Evolutionary conservation across 495 filamentous ascomycete species (phyloP).

Genomic region (Rostrohypoxylon terebratum): DNA sequence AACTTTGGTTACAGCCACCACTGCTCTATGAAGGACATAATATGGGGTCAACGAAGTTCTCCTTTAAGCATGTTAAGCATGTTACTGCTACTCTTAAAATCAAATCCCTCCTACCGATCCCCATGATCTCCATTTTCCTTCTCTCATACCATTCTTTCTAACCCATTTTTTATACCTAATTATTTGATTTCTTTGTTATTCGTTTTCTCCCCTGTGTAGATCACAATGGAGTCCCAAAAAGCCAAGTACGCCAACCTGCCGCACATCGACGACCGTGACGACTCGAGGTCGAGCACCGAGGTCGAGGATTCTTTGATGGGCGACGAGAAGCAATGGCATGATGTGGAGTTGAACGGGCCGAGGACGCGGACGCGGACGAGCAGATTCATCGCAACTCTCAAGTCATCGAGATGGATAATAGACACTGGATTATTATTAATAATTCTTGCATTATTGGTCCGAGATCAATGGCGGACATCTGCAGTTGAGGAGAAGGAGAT

Average conservation of each 20-base stretch:
- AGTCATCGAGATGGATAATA: slow-evolving; percentile 51
- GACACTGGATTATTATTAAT: slow-evolving; percentile 52
- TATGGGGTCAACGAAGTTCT: slow-evolving; percentile 3
- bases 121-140: slow-evolving; percentile 31
- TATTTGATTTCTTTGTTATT: not conserved
- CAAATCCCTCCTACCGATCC: slow-evolving; percentile 18
- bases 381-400: slow-evolving; percentile 32
- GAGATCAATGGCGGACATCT: slow-evolving; percentile 47
- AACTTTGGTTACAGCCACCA: slow-evolving; percentile 33
- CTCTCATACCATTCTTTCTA: slow-evolving; percentile 13
- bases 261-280: slow-evolving; percentile 49
- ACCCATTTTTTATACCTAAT: not conserved
- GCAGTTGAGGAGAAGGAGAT: slow-evolving; percentile 34
- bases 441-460: slow-evolving; percentile 50
- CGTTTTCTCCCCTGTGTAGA: slow-evolving; percentile 29
- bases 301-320: slow-evolving; percentile 56
- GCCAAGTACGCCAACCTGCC: slow-evolving; percentile 49
- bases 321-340: slow-evolving; percentile 54
- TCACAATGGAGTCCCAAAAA: slow-evolving; percentile 53
- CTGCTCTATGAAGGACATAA: not conserved
- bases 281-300: slow-evolving; percentile 56
- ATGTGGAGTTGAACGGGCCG: slow-evolving; percentile 44
- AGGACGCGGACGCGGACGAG: slow-evolving; percentile 31
- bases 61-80: not conserved
- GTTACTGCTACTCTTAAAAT: slow-evolving; percentile 17